A percentile compares a stretch with the other conserved stretches of the same genome.
phyloP scores from a whole-genome alignment of 2,329 filamentous ascomycete species.

The Parastagonospora avenae region DNA sequence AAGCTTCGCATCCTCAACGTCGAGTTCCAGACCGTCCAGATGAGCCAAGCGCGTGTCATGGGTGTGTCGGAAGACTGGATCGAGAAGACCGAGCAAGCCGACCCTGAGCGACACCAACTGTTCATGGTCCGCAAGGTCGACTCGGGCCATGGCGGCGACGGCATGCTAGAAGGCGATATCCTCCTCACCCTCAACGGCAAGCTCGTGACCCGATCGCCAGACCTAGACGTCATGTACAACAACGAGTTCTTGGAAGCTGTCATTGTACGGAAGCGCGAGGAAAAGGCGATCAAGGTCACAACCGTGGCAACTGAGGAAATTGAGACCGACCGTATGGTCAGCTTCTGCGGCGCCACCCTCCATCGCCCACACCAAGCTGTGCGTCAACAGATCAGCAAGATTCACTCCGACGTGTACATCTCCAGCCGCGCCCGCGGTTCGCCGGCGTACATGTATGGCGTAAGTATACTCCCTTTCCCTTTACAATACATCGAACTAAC shows the following conservation, averaged over 20 bases:
- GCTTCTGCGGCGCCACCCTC: conserved; percentile 92
- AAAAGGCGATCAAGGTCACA: conserved; percentile 75
- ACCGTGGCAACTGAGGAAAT: conserved; percentile 89
- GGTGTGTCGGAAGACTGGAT: conserved; percentile 97
- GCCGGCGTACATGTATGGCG: conserved; percentile 43
- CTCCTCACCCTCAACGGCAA: conserved; percentile 89
- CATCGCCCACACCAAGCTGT: conserved; percentile 96
- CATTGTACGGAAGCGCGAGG: conserved; percentile 82
- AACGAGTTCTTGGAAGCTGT: conserved; percentile 81
- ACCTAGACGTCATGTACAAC: conserved; percentile 96
- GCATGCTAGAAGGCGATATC: conserved; percentile 87
- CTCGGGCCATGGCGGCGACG: conserved; percentile 61
- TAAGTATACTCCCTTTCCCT: conserved; percentile 64
- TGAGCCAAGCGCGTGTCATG: conserved; percentile 97
- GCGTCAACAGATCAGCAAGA: conserved; percentile 93
- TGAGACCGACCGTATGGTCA: conserved; percentile 88
- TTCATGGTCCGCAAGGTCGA: conserved; percentile 97
- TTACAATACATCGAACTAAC: conserved; percentile 69
- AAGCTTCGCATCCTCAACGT: conserved; percentile 89
- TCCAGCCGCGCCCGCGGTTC: conserved; percentile 66
- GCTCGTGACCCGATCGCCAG: conserved; percentile 88
- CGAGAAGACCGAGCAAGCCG: conserved; percentile 82
- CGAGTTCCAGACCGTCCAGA: conserved; percentile 92
- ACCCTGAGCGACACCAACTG: conserved; percentile 90
- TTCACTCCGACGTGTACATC: conserved; percentile 96